Base-by-base conservation (phyloP, 305 asterid genomes). In the Rubia occidens region DNA sequence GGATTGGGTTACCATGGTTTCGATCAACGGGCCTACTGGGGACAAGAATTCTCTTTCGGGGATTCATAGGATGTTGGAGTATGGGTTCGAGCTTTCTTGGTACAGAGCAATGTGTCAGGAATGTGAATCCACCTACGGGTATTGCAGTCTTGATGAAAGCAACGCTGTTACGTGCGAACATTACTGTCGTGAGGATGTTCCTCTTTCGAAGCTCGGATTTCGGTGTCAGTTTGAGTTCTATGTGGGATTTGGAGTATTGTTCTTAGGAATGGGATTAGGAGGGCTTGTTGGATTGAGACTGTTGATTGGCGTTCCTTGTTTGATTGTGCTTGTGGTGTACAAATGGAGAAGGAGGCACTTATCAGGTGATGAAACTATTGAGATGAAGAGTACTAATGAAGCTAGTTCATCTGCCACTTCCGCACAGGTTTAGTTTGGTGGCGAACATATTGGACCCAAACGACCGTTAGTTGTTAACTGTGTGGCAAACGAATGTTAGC, bases 1-100 rank as follows among this genome's bases (percentile, higher is more conserved):
- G 56, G 82, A 79, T 11, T 76, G 24, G 81, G 68, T 77, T 60
- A 76, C 58, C 11, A 49, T 1, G 67, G 72, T 66, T 2, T 81
- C 87, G 42, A 13, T 64, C 3, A 29, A 8, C 35, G 65, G 80
- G 75, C 71, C 70, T 8, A 20, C 64, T 60, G 59, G 43, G 64
- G 77, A 71, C 67, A 44, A 53, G 32, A 68, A 83, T 32, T 78
- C 95, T 64, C 71, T 84, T 80, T 71, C 68, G 2, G 69, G 74
- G 60, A 67, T 87, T 44, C 79, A 81, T 44, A 85, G 79, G 8
- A 81, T 73, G 14, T 70, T 90, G 82, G 82, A 75, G 35, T 80
- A 84, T 49, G 97, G 95, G 35, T 79, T 89, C 61, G 91, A 86
- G 79, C 80, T 86, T 40, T 77, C 86, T 4, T 90, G 94, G 91